A percentile compares a stretch with the other conserved stretches of the same genome.
These are phyloP conservation scores for Glarea lozoyensis DNA, from an alignment of 495 filamentous ascomycete genomes.

Conservation along the genomic window DNA sequence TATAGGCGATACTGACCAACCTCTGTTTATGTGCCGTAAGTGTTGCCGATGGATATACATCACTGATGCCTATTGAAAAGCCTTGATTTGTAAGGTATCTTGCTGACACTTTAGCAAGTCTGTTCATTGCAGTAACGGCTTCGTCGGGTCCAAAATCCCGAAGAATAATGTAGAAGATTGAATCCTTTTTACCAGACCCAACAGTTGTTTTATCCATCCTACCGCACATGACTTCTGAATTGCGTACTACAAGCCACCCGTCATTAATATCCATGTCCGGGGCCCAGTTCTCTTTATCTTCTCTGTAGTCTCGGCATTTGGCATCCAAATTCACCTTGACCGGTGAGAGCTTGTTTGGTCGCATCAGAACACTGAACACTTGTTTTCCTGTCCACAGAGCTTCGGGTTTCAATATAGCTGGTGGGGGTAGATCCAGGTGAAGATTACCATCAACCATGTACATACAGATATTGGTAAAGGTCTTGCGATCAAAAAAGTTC, in stretches of 20 bases:
- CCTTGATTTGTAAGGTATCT: slow-evolving; percentile 82
- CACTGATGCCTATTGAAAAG: slow-evolving; percentile 92
- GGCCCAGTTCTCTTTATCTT: slow-evolving; percentile 34
- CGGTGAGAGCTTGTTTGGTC: slow-evolving; percentile 69
- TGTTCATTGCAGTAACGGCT: slow-evolving; percentile 88
- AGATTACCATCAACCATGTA: slow-evolving; percentile 85
- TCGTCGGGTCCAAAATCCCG: slow-evolving; percentile 87
- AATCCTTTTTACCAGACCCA: slow-evolving; percentile 94
- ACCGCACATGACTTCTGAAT: slow-evolving; percentile 97
- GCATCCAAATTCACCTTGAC: slow-evolving; percentile 90
- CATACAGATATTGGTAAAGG: slow-evolving; percentile 81
- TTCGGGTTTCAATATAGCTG: slow-evolving; percentile 76
- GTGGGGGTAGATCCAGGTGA: slow-evolving; percentile 77
- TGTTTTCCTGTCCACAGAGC: slow-evolving; percentile 97
- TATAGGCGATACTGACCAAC: slow-evolving; percentile 72
- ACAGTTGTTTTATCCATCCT: slow-evolving; percentile 96
- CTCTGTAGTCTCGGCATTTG: slow-evolving; percentile 74
- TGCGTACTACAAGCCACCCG: slow-evolving; percentile 81
- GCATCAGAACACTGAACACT: slow-evolving; percentile 91
- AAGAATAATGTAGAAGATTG: slow-evolving; percentile 91
- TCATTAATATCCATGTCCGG: slow-evolving; percentile 80
- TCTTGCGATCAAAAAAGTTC: slow-evolving; percentile 76
- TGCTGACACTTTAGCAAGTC: slow-evolving; percentile 82
- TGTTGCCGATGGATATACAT: slow-evolving; percentile 71
- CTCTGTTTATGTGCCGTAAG: slow-evolving; percentile 61